phyloP scores from a whole-genome alignment of 2,329 filamentous ascomycete genomes.

The Aphanoascus verrucosus region DNA sequence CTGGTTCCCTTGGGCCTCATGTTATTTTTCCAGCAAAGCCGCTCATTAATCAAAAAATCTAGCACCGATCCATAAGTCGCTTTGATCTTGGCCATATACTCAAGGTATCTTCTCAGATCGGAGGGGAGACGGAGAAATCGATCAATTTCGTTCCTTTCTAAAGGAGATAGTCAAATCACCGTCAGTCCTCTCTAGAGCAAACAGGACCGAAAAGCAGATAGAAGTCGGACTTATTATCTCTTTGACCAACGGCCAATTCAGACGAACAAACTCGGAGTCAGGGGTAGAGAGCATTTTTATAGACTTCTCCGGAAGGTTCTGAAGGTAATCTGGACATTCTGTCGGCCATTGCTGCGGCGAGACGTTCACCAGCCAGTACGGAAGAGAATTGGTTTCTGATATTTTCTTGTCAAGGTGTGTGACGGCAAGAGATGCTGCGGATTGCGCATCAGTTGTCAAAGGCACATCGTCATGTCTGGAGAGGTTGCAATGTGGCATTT shows the following conservation, averaged over 20 bases:
- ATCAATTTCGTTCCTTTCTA: conserved; percentile 58
- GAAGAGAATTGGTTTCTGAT: conserved; percentile 27
- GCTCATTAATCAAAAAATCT: conserved; percentile 45
- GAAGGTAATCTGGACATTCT: conserved; percentile 63
- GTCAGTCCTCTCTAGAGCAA: background rate
- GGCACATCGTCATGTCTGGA: background rate
- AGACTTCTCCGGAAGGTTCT: conserved; percentile 56
- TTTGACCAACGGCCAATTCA: conserved; percentile 60
- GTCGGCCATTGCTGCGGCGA: conserved; percentile 49
- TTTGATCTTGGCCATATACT: conserved; percentile 47
- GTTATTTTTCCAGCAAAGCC: conserved; percentile 41
- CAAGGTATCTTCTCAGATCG: conserved; percentile 48
- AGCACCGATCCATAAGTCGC: conserved; percentile 45
- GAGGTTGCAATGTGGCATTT: conserved; percentile 11
- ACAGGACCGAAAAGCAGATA: background rate
- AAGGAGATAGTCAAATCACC: background rate
- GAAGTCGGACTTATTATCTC: conserved; percentile 43
- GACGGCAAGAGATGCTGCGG: conserved; percentile 15
- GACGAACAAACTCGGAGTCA: conserved; percentile 52
- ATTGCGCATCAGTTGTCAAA: background rate
- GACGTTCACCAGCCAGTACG: conserved; percentile 79
- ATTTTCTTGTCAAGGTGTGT: conserved; percentile 21
- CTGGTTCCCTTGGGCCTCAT: conserved; percentile 26
- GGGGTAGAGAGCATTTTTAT: conserved; percentile 57
- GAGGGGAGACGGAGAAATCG: conserved; percentile 59